Evolutionary conservation across 306 rosid species (phyloP).

Genomic region (Cucumis hystrix): DNA sequence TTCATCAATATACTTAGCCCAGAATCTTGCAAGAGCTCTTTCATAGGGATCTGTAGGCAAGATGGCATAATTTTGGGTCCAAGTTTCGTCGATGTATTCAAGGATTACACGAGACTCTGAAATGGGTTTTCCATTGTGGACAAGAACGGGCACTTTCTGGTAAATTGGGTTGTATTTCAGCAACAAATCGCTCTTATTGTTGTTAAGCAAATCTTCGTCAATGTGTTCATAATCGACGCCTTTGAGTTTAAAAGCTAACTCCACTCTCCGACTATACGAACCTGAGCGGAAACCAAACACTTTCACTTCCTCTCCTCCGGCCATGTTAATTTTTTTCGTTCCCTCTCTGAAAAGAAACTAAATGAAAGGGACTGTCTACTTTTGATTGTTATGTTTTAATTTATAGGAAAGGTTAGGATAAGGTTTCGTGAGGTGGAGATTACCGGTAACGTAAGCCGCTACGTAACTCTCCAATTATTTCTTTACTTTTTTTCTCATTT

Average conservation of each 20-base stretch:
- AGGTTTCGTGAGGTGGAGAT: no score
- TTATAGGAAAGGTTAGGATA: no score
- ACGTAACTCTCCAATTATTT: no score
- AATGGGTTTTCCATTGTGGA: slow-evolving; percentile 35
- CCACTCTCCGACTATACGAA: slow-evolving; percentile 27
- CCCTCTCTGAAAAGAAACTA: no score
- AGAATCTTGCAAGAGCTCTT: slow-evolving; percentile 49
- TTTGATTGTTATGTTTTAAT: no score
- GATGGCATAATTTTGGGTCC: slow-evolving; percentile 10
- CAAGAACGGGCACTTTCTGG: slow-evolving; percentile 33
- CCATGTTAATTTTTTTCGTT: no score
- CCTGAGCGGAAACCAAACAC: neutral
- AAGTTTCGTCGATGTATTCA: slow-evolving; percentile 6
- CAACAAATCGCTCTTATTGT: slow-evolving; percentile 27
- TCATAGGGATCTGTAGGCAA: slow-evolving; percentile 31
- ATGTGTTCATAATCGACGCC: slow-evolving; percentile 28
- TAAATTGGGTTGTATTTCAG: slow-evolving; percentile 44
- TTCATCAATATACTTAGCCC: slow-evolving; percentile 14
- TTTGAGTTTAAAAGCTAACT: slow-evolving; percentile 41
- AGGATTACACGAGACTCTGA: slow-evolving; percentile 30
- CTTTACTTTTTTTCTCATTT: no score
- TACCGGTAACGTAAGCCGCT: no score
- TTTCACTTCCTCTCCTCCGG: neutral
- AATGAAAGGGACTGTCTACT: no score
- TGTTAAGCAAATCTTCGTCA: slow-evolving; percentile 13